Evolutionary conservation across 768 basidiomycete genomes (phyloP), one percentile per base, ranked within the genome.

Genomic region (Coprinopsis marcescibilis): DNA sequence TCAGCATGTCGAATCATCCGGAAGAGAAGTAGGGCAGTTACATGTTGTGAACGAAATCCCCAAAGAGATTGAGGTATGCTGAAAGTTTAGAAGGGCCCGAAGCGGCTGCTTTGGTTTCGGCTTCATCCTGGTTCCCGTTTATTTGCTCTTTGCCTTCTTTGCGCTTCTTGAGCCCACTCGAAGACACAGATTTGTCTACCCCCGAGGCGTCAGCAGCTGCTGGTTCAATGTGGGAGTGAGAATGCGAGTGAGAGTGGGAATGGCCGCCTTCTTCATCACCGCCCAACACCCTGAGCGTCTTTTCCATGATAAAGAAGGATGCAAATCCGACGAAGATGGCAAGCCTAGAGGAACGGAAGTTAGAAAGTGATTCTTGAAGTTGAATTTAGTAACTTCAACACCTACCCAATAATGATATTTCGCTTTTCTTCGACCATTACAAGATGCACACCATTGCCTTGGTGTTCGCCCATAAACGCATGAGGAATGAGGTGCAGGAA

Each of bases 11-110:
- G 49, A 45, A 42, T 43, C 20, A 24, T 27, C 40, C 40, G 38
- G 45, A 36, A 46, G 51, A 52, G 48, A 35, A 23, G 49, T 36
- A 30, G 43, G 52, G 52, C 20, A 57, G 77, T 63, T 58, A 89
- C 88, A 95, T 93, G 61, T 95, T 94, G 60, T 95, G 91, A 39
- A 89, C 89, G 60, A 94, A 92, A 62, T 93, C 91, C 34, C 90
- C 91, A 60, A 92, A 91, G 44, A 94, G 72, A 66, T 95, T 95
- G 42, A 95, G 76, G 64, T 93, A 94, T 12, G 92, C 92, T 14
- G 91, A 93, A 43, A 92, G 68, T 64, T 88, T 89, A 32, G 90
- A 85, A 14, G 87, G 79, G 23, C 81, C 77, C 45, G 68, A 67
- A 13, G 62, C 60, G 46, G 61, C 46, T 51, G 62, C 59, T 24